These are phyloP conservation scores for Cytospora piceicola DNA, from an alignment of 2,329 filamentous ascomycete species.

Conservation along the genomic window DNA sequence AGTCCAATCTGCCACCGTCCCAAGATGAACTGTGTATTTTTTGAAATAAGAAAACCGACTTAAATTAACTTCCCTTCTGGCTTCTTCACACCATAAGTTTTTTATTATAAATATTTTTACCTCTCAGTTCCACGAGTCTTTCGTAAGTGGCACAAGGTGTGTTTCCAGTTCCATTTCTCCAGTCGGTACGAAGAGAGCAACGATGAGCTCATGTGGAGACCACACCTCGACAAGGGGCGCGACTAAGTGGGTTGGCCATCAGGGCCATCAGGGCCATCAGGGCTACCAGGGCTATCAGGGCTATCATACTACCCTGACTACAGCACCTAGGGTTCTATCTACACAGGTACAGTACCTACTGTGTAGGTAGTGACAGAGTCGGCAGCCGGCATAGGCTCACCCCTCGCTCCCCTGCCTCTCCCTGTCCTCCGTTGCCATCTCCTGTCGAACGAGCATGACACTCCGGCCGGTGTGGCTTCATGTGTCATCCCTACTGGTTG, in stretches of 20 bases:
- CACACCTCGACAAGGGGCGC: too few relatives aligned
- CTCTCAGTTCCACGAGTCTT: neutral
- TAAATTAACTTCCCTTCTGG: neutral
- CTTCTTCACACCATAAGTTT: too few relatives aligned
- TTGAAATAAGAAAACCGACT: too few relatives aligned
- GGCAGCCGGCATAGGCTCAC: neutral
- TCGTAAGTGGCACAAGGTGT: neutral
- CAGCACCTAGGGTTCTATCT: too few relatives aligned
- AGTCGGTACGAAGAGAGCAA: neutral
- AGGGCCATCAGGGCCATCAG: too few relatives aligned
- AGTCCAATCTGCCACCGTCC: neutral
- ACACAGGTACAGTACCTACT: too few relatives aligned
- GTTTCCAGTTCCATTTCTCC: neutral
- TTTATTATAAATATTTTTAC: too few relatives aligned
- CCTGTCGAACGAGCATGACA: neutral
- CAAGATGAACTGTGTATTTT: too few relatives aligned
- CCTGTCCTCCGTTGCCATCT: neutral
- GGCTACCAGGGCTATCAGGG: too few relatives aligned
- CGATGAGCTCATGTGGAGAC: constrained; percentile 4
- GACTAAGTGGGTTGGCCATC: too few relatives aligned
- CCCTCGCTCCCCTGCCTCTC: neutral
- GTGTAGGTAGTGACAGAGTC: neutral
- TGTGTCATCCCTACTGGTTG: neutral
- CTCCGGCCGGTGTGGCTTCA: neutral
- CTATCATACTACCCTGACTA: too few relatives aligned